Base-by-base conservation (phyloP, 164 flowering plant species). In the Liquidambar formosana region DNA sequence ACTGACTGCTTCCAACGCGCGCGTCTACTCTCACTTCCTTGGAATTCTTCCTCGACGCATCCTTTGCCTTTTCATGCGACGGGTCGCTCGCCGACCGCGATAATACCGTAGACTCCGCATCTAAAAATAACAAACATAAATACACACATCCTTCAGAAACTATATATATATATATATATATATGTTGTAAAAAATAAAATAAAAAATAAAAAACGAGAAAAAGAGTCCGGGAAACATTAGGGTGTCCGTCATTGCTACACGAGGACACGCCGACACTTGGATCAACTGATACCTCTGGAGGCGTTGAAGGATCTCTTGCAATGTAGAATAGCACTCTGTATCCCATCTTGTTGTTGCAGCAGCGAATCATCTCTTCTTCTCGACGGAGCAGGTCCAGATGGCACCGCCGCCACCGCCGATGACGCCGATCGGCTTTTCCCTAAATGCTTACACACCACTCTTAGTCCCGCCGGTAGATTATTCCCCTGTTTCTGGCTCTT, bases 251-350 rank as follows among this genome's bases (percentile, higher is more conserved):
- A n/a, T n/a, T n/a, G n/a, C n/a, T n/a, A n/a, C n/a, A n/a, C n/a
- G n/a, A n/a, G n/a, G n/a, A n/a, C n/a, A n/a, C n/a, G n/a, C n/a
- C n/a, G n/a, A n/a, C n/a, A n/a, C n/a, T n/a, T 12, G 19, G 19
- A 57, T n/a, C 5, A n/a, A 12, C 8, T 2, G 10, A 15, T 76
- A 90, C 96, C 93, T 78, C 85, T 75, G 2, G 90, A 81, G 28
- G 85, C 80, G 59, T 83, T 90, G 71, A 94, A 85, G 21, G 98
- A 92, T 65, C 85, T 77, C 71, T 94, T 94, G 84, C 98, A 94
- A 62, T 94, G 98, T 12, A 88, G 67, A 70, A 94, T 94, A 69
- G 98, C 98, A 64, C 97, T 66, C 43, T 94, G 96, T 48, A 94
- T 94, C 38, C 92, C 93, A 65, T 94, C 98, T 68, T 94, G 90